phyloP scores from a whole-genome alignment of 352 stramenopile species.

The Globisporangium iwayamae region DNA sequence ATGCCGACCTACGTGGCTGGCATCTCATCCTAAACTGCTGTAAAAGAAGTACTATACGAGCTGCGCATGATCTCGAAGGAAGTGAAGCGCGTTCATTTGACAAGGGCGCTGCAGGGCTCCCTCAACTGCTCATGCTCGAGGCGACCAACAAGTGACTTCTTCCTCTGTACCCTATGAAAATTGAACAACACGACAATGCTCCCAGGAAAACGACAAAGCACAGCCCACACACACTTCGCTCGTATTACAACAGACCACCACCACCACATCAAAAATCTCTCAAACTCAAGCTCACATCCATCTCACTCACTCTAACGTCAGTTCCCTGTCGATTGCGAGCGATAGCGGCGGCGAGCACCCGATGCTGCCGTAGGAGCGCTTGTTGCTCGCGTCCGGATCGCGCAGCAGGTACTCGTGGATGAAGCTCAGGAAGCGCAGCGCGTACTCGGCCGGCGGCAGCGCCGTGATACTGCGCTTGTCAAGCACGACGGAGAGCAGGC shows the following conservation, averaged over 20 bases:
- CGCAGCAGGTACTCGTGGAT: slow-evolving; percentile 82
- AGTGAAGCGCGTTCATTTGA: no score
- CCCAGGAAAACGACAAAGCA: not conserved
- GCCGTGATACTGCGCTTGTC: slow-evolving; percentile 80
- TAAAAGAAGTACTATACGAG: no score
- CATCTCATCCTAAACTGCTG: no score
- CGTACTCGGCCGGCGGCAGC: slow-evolving; percentile 78
- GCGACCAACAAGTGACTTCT: not conserved
- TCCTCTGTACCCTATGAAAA: not conserved
- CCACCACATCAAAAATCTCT: not conserved
- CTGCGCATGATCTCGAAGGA: no score
- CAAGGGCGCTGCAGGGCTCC: no score
- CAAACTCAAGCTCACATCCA: not conserved
- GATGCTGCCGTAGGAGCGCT: slow-evolving; percentile 76
- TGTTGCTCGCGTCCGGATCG: slow-evolving; percentile 46
- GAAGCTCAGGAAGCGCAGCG: slow-evolving; percentile 81
- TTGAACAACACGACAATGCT: not conserved
- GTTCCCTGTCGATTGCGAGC: slow-evolving; percentile 11
- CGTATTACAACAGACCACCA: slow-evolving; percentile 6
- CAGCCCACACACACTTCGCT: not conserved
- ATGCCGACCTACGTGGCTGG: no score
- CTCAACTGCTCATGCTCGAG: no score
- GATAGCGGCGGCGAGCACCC: slow-evolving; percentile 23
- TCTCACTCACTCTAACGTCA: not conserved
- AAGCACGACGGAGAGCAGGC: slow-evolving; percentile 58